These are phyloP conservation scores for Truncatella angustata DNA, from an alignment of 2,329 filamentous ascomycete species.

Conservation along the genomic window DNA sequence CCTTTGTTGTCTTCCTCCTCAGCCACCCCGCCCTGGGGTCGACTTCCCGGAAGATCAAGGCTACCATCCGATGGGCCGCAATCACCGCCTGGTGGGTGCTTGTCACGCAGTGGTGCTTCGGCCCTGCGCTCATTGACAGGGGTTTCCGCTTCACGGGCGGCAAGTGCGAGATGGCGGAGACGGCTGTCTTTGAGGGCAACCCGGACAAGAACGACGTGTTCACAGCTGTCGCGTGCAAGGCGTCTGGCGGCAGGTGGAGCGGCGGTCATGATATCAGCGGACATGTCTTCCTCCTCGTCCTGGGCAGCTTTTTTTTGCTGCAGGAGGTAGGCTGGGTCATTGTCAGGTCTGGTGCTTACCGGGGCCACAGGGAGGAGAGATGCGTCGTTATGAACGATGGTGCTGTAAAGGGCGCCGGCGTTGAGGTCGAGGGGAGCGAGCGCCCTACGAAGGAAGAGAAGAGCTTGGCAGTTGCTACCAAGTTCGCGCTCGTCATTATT, in stretches of 20 bases:
- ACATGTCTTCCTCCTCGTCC: slow-evolving; percentile 87
- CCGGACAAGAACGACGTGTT: slow-evolving; percentile 48
- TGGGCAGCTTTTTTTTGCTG: slow-evolving; percentile 77
- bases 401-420: slow-evolving; percentile 57
- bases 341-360: slow-evolving; percentile 35
- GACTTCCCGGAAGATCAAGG: slow-evolving; percentile 49
- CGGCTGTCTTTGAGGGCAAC: slow-evolving; percentile 43
- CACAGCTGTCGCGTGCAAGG: slow-evolving; percentile 78
- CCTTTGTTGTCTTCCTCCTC: slow-evolving; percentile 68
- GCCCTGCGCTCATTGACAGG: slow-evolving; percentile 84
- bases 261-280: slow-evolving; percentile 97
- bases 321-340: slow-evolving; percentile 72
- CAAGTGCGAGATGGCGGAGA: slow-evolving; percentile 64
- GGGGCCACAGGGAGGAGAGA: slow-evolving; percentile 57
- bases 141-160: slow-evolving; percentile 88
- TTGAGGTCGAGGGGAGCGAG: slow-evolving; percentile 38
- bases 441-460: slow-evolving; percentile 17
- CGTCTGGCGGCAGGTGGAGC: slow-evolving; percentile 77
- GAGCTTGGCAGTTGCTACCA: slow-evolving; percentile 44
- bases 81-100: slow-evolving; percentile 80
- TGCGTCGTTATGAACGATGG: slow-evolving; percentile 66
- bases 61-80: slow-evolving; percentile 64
- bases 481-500: slow-evolving; percentile 63
- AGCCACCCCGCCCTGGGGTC: slow-evolving; percentile 58
- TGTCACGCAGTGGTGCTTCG: slow-evolving; percentile 97